phyloP scores from a whole-genome alignment of 1,139 yeast species.

The Hansenula sp. region DNA sequence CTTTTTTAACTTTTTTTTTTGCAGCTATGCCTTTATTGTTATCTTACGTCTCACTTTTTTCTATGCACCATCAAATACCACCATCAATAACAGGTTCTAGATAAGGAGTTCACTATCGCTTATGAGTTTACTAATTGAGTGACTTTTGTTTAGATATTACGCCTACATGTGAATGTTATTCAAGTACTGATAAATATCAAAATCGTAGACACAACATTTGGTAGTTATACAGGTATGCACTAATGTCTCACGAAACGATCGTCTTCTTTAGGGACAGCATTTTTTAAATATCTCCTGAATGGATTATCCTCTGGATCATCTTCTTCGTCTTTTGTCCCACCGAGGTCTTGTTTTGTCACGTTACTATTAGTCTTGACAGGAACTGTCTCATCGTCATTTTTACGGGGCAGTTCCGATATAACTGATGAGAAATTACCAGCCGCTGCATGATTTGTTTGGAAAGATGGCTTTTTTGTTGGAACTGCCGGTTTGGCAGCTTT shows the following conservation, averaged over 20 bases:
- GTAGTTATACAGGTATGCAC: background rate
- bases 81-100: background rate
- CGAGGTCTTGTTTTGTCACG: background rate
- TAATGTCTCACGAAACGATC: constrained; percentile 20
- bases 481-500: constrained; percentile 12
- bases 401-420: background rate
- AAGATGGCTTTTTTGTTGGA: constrained; percentile 14
- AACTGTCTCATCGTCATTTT: background rate
- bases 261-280: constrained; percentile 32
- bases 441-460: background rate
- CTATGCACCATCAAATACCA: background rate
- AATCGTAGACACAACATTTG: background rate
- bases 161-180: background rate
- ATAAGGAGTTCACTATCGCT: no score
- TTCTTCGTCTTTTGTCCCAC: constrained; percentile 5
- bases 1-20: constrained; percentile 7
- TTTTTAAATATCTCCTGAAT: constrained; percentile 30
- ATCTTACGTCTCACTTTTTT: background rate
- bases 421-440: background rate
- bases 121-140: no score
- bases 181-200: background rate
- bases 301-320: constrained; percentile 26
- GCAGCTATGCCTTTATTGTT: constrained; percentile 7
- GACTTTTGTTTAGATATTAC: no score
- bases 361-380: background rate